phyloP scores from a whole-genome alignment of 2,329 filamentous ascomycete species.

The Cladosporium sp. region DNA sequence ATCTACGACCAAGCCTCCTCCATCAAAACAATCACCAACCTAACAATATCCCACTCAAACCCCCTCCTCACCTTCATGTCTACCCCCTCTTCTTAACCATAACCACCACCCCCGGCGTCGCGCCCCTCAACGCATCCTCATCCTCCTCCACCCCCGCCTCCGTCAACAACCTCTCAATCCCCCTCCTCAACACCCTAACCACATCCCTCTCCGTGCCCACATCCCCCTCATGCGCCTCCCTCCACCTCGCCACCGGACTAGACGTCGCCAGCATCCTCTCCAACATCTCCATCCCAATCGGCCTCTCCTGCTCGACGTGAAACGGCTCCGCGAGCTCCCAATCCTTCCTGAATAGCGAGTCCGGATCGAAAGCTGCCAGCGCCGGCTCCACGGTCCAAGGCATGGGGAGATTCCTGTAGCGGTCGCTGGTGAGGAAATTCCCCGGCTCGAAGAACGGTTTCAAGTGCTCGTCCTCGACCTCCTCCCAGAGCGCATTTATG shows the following conservation, averaged over 20 bases:
- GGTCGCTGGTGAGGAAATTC: slow-evolving; percentile 38
- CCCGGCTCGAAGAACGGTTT: slow-evolving; percentile 39
- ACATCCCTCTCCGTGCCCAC: slow-evolving; percentile 39
- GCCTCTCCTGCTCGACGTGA: slow-evolving; percentile 17
- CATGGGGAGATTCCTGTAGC: slow-evolving; percentile 43
- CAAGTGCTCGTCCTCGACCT: slow-evolving; percentile 36
- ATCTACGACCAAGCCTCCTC: too few relatives aligned
- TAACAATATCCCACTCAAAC: too few relatives aligned
- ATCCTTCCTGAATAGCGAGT: slow-evolving; percentile 38
- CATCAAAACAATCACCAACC: too few relatives aligned
- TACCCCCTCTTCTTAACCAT: background rate
- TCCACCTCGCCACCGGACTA: slow-evolving; percentile 43
- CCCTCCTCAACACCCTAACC: slow-evolving; percentile 15
- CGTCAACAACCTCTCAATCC: background rate
- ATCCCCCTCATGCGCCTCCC: slow-evolving; percentile 40
- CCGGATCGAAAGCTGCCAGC: slow-evolving; percentile 37
- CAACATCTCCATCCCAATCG: slow-evolving; percentile 23
- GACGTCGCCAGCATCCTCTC: slow-evolving; percentile 35
- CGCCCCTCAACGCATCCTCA: background rate
- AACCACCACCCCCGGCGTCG: background rate
- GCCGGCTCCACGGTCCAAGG: slow-evolving; percentile 46
- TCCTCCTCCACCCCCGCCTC: background rate
- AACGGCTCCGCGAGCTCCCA: slow-evolving; percentile 33
- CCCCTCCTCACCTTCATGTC: too few relatives aligned
- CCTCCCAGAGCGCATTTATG: slow-evolving; percentile 40